Base-by-base conservation (phyloP, 2,329 filamentous ascomycete species). In the Ceratocystis cubensis region DNA sequence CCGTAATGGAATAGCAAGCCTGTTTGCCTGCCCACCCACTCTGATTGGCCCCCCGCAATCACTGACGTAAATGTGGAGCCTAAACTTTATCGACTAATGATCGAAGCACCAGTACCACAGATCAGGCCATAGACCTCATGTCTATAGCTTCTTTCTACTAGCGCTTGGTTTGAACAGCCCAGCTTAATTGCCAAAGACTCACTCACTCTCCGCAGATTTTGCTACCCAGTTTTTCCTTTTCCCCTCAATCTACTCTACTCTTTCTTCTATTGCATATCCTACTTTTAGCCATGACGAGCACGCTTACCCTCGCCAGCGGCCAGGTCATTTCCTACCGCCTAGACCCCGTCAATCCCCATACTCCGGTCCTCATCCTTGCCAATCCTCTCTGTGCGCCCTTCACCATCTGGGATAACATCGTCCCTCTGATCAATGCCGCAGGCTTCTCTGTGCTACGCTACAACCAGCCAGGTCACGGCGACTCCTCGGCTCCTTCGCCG, bases 391-490 rank as follows among this genome's bases (percentile, higher is more conserved):
- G 73, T 65, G 72, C 76, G 8, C 73, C 76, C 10, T 71, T 75
- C 50, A 66, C 69, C 2, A 70, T 73, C 3, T 80, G 77, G 77
- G 78, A 79, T 66, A 73, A 71, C 48, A 73, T 79, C 7, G 73
- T 77, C 46, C 70, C 72, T 13, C 64, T 71, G 8, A 70, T 79
- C 57, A 72, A 74, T 57, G 67, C 69, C 1, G 70, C 71, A 44
- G 76, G 75, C 22, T 78, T 75, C 69, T 73, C 74, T n/a, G 74
- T 76, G 20, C 71, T 80, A 15, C 75, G 76, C 45, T 80, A 77
- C 69, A 76, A 79, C 67, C 75, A 76, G 50, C 76, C 77, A 0
- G 78, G 78, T 45, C 78, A 80, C 66, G 77, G 77, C 48, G 67
- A 64, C 15, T 79, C 77, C 1, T 71, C 72, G 0, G 71, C 72